Evolutionary conservation across 331 rosid species (phyloP), one percentile per base, ranked within the genome.

Genomic region (Quercus tomentella): DNA sequence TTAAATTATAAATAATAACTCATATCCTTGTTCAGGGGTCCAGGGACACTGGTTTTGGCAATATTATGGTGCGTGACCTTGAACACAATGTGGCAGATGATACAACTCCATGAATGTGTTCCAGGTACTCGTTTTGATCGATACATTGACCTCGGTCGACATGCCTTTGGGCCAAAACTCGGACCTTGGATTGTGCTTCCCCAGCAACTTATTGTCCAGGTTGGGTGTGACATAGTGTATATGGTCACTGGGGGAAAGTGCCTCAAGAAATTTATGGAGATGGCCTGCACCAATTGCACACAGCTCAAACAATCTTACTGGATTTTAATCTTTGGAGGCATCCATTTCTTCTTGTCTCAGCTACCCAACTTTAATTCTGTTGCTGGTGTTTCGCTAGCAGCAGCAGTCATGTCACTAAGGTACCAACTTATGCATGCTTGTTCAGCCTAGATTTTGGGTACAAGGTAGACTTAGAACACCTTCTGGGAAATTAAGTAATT

Each of bases 331-430:
- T 92, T 95, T 84, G 98, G 98, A 37, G 82, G 82, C 78, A 43
- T 91, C 63, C 97, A 95, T 80, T 91, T 95, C 84, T 89, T 95
- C 76, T 96, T 92, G 23, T 92, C 97, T 75, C 97, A 92, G 89
- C 99, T 95, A 76, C 99, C 98, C 16, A 91, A 95, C 75, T 95
- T 95, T 84, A 91, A 95, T 66, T 90, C 96, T 45, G 99, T 95
- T 51, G 96, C 98, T 1, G 94, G 89, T 5, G 93, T 95, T 84
- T 95, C 99, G 7, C 82, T 95, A 15, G 99, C 98, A 37, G 43
- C 43, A 25, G 99, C 99, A 57, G 72, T 91, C 49, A 93, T 95
- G 99, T 93, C 99, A 10, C 85, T 95, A 6, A 85, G 99, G 99
- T 90, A 81, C 20, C 70, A 60, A 71, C 25, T 75, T 76, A 7